These are phyloP conservation scores for Pseudohyphozyma bogoriensis DNA, from an alignment of 768 basidiomycete genomes.

Conservation along the genomic window DNA sequence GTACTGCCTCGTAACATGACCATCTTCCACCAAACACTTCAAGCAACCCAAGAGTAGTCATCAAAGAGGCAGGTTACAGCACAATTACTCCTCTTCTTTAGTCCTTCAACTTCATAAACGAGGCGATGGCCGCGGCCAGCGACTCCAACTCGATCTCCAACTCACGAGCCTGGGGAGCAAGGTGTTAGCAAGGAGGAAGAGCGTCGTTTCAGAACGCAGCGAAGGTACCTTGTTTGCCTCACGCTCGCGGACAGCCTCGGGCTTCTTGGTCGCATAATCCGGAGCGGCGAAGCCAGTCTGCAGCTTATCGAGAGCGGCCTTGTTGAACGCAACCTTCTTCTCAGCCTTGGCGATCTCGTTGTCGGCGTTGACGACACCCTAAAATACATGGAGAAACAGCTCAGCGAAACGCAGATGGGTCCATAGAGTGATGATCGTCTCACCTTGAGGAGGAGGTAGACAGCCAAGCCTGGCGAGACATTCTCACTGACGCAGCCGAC, in stretches of 20 bases:
- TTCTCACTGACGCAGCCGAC: slow-evolving; percentile 77
- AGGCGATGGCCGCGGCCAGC: neutral
- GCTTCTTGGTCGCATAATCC: slow-evolving; percentile 71
- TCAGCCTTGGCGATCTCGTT: slow-evolving; percentile 78
- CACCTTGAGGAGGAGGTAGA: slow-evolving; percentile 79
- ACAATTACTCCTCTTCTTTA: neutral
- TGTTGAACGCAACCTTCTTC: slow-evolving; percentile 72
- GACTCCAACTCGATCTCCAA: neutral
- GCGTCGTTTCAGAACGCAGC: no score
- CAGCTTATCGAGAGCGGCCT: slow-evolving; percentile 64
- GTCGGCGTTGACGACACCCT: slow-evolving; percentile 85
- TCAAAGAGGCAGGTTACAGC: no score
- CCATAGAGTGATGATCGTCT: slow-evolving; percentile 35
- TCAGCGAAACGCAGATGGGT: neutral
- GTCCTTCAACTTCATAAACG: slow-evolving; percentile 5
- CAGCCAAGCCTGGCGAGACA: slow-evolving; percentile 60
- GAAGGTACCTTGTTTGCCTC: slow-evolving; percentile 47
- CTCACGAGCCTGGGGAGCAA: neutral
- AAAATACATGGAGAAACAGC: neutral
- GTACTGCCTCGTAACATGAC: no score
- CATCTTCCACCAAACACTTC: no score
- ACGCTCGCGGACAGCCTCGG: slow-evolving; percentile 57
- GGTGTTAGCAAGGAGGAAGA: neutral
- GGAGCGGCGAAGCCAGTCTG: slow-evolving; percentile 46
- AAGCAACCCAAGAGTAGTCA: no score